Conservation (phyloP, 805 yeast genomes). For the Candida jianshihensis region DNA sequence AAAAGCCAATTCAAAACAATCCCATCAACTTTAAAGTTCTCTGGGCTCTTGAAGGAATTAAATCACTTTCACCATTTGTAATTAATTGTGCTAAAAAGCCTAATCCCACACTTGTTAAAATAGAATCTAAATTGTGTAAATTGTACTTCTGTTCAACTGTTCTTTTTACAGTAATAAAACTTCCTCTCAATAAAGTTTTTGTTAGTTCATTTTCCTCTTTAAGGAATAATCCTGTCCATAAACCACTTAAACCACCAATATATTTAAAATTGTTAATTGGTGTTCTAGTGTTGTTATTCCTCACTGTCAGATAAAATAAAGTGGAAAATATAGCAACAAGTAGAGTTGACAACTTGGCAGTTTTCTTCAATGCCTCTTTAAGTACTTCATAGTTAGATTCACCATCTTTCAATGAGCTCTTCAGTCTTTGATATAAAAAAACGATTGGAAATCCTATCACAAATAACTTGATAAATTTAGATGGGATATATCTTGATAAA, state of each 20-base stretch:
- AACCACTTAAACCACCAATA: constrained; percentile 9
- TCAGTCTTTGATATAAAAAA: neutral
- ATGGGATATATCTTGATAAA: constrained; percentile 6
- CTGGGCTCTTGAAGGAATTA: no score
- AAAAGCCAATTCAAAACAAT: no score
- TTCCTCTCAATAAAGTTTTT: no score
- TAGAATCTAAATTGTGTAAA: no score
- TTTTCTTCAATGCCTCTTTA: neutral
- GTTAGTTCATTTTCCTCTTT: no score
- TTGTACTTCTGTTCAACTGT: no score
- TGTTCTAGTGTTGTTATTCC: neutral
- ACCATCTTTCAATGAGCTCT: neutral
- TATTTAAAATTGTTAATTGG: constrained; percentile 2
- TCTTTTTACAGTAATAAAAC: no score
- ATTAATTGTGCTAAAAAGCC: no score
- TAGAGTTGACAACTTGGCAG: constrained; percentile 3
- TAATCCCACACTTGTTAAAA: no score
- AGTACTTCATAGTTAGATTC: neutral
- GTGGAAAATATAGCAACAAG: constrained; percentile 2
- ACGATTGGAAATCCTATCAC: constrained; percentile 6
- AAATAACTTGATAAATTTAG: constrained; percentile 6
- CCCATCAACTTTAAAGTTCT: no score
- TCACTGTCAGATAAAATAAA: constrained; percentile 1
- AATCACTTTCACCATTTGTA: no score
- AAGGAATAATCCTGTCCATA: constrained; percentile 5